Evolutionary conservation across 805 yeast species (phyloP), one percentile per base, ranked within the genome.

Genomic region (Cyberlindnera americana): DNA sequence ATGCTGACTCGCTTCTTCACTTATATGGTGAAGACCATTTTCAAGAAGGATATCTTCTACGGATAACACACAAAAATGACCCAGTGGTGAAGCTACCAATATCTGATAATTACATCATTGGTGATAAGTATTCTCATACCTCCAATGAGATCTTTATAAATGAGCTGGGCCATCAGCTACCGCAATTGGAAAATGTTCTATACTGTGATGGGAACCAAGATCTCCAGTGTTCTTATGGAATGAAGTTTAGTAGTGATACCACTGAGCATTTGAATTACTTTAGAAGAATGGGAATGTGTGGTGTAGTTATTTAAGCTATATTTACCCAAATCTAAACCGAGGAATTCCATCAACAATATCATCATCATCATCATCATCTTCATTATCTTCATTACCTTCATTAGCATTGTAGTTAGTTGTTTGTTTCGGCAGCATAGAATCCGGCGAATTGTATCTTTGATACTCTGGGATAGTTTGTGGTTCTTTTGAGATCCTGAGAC

Each of bases 121-220:
- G 48, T 4, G 52, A 54, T 12, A 32, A 19, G 10, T 56, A 50
- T 23, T 5, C 17, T 1, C 59, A 52, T 29, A 39, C 47, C 2
- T 37, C 44, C 3, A 44, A 46, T 32, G 59, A 56, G 37, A 44
- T 56, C 8, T 56, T 45, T 35, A 54, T 56, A 13, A 35, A 54
- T 38, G 56, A 53, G 27, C 21, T 43, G 19, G 52, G 54, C 3
- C 28, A 23, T 5, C 48, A 44, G 3, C 6, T 26, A 4, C 57
- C 59, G 6, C 14, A 14, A 1, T 19, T 44, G 5, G 29, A 37
- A 13, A 91, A 82, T 0, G 95, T 87, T 49, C 83, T 76, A 80
- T 89, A 80, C 12, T 89, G 75, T 46, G 72, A 64, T 0, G 89
- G 89, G 40, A 87, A 65, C 36, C 81, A 65, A 0, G 90, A 72